Percentiles rank a stretch among this genome's conserved stretches.
Conservation (phyloP, 1,284 basidiomycete genomes). For the Moniliella sp. region DNA sequence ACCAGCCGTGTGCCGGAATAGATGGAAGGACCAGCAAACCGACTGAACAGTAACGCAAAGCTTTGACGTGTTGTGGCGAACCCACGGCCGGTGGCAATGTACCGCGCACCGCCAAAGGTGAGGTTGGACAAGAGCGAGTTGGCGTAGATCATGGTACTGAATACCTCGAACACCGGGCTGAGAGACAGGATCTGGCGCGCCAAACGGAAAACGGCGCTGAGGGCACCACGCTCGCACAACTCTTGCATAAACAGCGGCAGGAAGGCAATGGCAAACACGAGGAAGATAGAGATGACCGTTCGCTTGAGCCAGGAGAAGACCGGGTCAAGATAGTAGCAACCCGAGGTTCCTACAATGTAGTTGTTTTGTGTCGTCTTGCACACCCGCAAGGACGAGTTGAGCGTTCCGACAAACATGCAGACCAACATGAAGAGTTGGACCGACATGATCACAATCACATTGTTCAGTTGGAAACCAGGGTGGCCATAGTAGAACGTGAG, state of each 20-base stretch:
- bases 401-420: constrained; percentile 31
- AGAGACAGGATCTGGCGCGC: constrained; percentile 31
- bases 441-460: constrained; percentile 47
- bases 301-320: constrained; percentile 34
- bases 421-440: constrained; percentile 33
- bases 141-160: constrained; percentile 32
- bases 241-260: constrained; percentile 33
- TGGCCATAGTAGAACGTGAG: constrained; percentile 98
- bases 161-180: constrained; percentile 32
- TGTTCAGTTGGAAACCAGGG: constrained; percentile 99
- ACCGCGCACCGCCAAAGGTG: constrained; percentile 31
- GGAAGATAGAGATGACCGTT: constrained; percentile 32
- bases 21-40: constrained; percentile 32
- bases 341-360: constrained; percentile 28
- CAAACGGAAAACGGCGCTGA: constrained; percentile 28
- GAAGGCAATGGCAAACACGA: constrained; percentile 34
- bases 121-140: constrained; percentile 32
- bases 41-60: constrained; percentile 29
- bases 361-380: constrained; percentile 27
- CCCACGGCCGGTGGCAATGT: constrained; percentile 32
- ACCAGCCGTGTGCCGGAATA: constrained; percentile 30
- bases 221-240: constrained; percentile 29
- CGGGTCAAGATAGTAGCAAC: constrained; percentile 32
- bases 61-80: constrained; percentile 30
- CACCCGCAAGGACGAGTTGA: constrained; percentile 24